Evolutionary conservation across 805 yeast genomes (phyloP).

Genomic region (Yarrowia phangngaensis): DNA sequence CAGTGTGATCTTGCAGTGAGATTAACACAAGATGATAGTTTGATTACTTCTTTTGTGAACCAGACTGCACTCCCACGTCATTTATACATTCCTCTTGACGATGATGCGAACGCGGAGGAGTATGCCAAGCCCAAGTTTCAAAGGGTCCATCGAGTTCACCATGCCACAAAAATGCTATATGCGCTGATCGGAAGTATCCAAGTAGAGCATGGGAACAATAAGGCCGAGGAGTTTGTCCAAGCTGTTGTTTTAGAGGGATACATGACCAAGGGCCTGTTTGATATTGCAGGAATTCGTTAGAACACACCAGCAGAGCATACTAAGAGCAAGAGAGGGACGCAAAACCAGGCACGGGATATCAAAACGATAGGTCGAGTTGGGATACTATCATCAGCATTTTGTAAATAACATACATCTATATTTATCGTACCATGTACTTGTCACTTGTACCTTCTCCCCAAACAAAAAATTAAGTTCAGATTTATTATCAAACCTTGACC

Average conservation of each 20-base stretch:
- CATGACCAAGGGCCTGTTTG: slow-evolving; percentile 3
- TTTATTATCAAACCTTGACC: too few species aligned
- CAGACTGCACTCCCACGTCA: not conserved
- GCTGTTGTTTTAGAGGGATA: slow-evolving; percentile 15
- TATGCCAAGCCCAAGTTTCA: not conserved
- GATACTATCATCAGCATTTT: too few species aligned
- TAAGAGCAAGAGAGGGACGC: too few species aligned
- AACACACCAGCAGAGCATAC: too few species aligned
- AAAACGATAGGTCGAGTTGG: too few species aligned
- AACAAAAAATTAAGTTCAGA: too few species aligned
- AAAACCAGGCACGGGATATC: too few species aligned
- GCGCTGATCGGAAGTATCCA: slow-evolving; percentile 9
- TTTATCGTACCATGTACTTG: too few species aligned
- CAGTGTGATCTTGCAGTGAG: not conserved
- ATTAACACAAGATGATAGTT: slow-evolving; percentile 3
- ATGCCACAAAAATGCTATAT: slow-evolving; percentile 8
- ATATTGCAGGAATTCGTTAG: not conserved
- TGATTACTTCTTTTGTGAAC: slow-evolving; percentile 9
- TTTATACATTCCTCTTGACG: not conserved
- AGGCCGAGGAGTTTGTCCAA: slow-evolving; percentile 20
- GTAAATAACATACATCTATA: too few species aligned
- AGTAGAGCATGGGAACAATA: not conserved
- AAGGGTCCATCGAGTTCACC: not conserved
- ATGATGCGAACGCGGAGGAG: not conserved
- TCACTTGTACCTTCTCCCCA: too few species aligned